These are phyloP conservation scores for Davidsoniella neocaledoniae DNA, from an alignment of 2,329 filamentous ascomycete genomes.

Conservation along the genomic window DNA sequence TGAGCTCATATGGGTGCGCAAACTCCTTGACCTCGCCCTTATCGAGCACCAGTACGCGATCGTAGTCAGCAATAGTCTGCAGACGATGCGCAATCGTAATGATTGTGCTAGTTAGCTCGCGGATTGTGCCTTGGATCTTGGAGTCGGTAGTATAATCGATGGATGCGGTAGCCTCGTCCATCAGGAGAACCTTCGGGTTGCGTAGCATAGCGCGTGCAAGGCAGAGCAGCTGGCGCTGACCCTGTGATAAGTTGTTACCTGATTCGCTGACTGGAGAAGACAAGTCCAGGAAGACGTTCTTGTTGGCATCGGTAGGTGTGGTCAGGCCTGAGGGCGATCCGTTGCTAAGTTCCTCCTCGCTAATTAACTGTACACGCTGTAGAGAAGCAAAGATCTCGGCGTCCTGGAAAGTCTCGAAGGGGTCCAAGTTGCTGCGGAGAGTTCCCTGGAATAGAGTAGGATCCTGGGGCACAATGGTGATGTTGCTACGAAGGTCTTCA, in stretches of 20 bases:
- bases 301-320: slow-evolving; percentile 49
- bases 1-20: slow-evolving; percentile 72
- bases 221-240: slow-evolving; percentile 86
- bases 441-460: slow-evolving; percentile 89
- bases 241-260: slow-evolving; percentile 86
- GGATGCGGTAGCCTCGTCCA: slow-evolving; percentile 96
- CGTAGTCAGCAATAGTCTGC: slow-evolving; percentile 95
- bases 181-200: slow-evolving; percentile 80
- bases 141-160: slow-evolving; percentile 93
- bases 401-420: slow-evolving; percentile 76
- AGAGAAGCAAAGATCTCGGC: slow-evolving; percentile 79
- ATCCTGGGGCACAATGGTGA: slow-evolving; percentile 96
- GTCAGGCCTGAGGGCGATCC: slow-evolving; percentile 13
- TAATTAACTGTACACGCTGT: slow-evolving; percentile 76
- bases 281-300: slow-evolving; percentile 85
- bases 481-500: slow-evolving; percentile 80
- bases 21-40: slow-evolving; percentile 77
- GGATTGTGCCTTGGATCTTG: slow-evolving; percentile 92
- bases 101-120: slow-evolving; percentile 83
- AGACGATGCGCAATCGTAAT: slow-evolving; percentile 92
- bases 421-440: slow-evolving; percentile 81
- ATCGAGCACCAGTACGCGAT: slow-evolving; percentile 90
- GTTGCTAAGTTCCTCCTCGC: slow-evolving; percentile 29
- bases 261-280: slow-evolving; percentile 73
- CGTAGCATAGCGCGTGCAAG: slow-evolving; percentile 86